A percentile compares a stretch with the other conserved stretches of the same genome.
Evolutionary conservation across 345 rosid species (phyloP).

Genomic region (Nasturtium officinale): DNA sequence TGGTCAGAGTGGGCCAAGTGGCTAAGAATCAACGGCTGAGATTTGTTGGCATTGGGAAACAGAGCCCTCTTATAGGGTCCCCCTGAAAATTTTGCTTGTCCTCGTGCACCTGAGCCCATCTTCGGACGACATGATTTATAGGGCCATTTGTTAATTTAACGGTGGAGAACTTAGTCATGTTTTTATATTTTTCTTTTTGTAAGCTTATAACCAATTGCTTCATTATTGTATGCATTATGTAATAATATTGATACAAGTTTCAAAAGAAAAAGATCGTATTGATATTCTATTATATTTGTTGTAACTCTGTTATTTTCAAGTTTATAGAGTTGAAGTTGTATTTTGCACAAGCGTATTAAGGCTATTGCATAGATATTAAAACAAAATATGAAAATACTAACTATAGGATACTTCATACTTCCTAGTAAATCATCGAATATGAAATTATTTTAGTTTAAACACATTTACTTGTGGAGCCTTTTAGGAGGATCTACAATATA

Average conservation of each 20-base stretch:
- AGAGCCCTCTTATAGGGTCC: conserved; percentile 16
- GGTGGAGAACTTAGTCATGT: conserved; percentile 17
- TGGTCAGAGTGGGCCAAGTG: not conserved
- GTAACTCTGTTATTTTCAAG: not conserved
- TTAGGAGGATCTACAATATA: too few relatives aligned
- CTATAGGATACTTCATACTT: not conserved
- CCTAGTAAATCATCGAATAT: too few relatives aligned
- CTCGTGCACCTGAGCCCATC: conserved; percentile 19
- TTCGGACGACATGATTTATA: conserved; percentile 26
- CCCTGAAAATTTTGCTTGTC: conserved; percentile 9
- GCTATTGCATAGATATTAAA: too few relatives aligned
- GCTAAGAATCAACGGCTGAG: conserved; percentile 34
- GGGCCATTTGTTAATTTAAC: conserved; percentile 35
- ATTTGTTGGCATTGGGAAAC: conserved; percentile 13
- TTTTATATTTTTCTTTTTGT: not conserved
- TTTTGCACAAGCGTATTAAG: not conserved
- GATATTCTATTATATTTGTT: not conserved
- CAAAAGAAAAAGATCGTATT: not conserved
- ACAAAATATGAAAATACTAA: too few relatives aligned
- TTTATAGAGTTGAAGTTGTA: not conserved
- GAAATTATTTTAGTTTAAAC: too few relatives aligned
- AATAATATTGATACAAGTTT: not conserved
- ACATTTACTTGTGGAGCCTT: too few relatives aligned
- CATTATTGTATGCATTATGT: not conserved
- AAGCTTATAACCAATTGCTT: not conserved